Conservation (phyloP, 805 yeast species). For the Pichia heedii region DNA sequence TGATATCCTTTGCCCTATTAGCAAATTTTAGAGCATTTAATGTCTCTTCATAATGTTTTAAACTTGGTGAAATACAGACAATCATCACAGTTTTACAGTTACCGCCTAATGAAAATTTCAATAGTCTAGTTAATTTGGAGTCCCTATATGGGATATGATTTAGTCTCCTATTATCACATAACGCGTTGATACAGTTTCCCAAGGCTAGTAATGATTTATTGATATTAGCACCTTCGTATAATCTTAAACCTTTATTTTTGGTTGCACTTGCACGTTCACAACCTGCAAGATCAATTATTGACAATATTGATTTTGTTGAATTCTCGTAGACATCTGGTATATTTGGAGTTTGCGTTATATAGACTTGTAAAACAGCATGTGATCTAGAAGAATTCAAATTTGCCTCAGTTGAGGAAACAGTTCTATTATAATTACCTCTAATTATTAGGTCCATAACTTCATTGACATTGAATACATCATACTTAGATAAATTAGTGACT, state of each 20-base stretch:
- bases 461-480: constrained; percentile 50
- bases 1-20: constrained; percentile 82
- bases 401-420: constrained; percentile 84
- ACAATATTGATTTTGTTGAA: constrained; percentile 69
- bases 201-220: constrained; percentile 80
- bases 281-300: constrained; percentile 90
- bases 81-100: constrained; percentile 95
- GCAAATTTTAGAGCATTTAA: constrained; percentile 87
- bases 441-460: constrained; percentile 74
- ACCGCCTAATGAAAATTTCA: constrained; percentile 87
- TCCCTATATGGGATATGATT: constrained; percentile 87
- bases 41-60: constrained; percentile 86
- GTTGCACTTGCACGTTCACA: constrained; percentile 92
- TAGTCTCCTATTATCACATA: constrained; percentile 60
- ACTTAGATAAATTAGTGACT: constrained; percentile 63
- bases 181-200: constrained; percentile 90
- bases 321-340: constrained; percentile 57
- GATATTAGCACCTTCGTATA: constrained; percentile 89
- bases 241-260: constrained; percentile 68
- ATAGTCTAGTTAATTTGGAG: constrained; percentile 76
- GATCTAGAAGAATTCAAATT: constrained; percentile 87
- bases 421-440: constrained; percentile 64
- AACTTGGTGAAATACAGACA: constrained; percentile 85
- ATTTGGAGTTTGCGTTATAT: constrained; percentile 48
- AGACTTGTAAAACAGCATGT: constrained; percentile 85